Evolutionary conservation across 768 basidiomycete genomes (phyloP).

Genomic region (Candolleomyces eurysporus): DNA sequence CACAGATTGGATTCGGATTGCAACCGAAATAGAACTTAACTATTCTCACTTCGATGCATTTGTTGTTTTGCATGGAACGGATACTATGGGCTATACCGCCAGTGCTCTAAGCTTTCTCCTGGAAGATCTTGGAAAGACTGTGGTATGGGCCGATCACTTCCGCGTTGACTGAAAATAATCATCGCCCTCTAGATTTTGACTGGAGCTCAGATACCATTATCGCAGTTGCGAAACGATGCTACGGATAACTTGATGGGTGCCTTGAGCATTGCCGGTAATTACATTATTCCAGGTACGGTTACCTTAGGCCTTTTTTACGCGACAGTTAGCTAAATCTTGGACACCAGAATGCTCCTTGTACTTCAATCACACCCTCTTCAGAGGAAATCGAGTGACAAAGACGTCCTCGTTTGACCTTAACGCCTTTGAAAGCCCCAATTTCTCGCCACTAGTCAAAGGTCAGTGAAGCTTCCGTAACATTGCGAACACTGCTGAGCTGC

Average conservation of each 20-base stretch:
- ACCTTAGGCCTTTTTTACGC: neutral
- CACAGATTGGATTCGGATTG: slow-evolving; percentile 86
- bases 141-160: slow-evolving; percentile 43
- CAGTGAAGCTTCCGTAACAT: slow-evolving; percentile 12
- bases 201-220: slow-evolving; percentile 91
- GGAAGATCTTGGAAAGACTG: slow-evolving; percentile 90
- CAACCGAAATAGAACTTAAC: slow-evolving; percentile 91
- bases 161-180: neutral
- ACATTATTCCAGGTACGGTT: slow-evolving; percentile 78
- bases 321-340: neutral
- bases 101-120: slow-evolving; percentile 89
- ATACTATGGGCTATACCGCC: slow-evolving; percentile 88
- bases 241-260: slow-evolving; percentile 92
- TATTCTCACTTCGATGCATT: slow-evolving; percentile 86
- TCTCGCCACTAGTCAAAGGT: slow-evolving; percentile 81
- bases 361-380: slow-evolving; percentile 86
- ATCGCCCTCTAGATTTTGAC: slow-evolving; percentile 65
- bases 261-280: slow-evolving; percentile 85
- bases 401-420: slow-evolving; percentile 78
- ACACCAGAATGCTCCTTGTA: slow-evolving; percentile 74
- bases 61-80: slow-evolving; percentile 86
- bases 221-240: slow-evolving; percentile 90
- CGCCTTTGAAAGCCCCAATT: slow-evolving; percentile 85
- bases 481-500: slow-evolving; percentile 1
- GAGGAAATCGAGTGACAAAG: slow-evolving; percentile 85